A percentile compares a stretch with the other conserved stretches of the same genome.
phyloP scores from a whole-genome alignment of 2,329 filamentous ascomycete genomes.

The Sclerotinia nivalis region DNA sequence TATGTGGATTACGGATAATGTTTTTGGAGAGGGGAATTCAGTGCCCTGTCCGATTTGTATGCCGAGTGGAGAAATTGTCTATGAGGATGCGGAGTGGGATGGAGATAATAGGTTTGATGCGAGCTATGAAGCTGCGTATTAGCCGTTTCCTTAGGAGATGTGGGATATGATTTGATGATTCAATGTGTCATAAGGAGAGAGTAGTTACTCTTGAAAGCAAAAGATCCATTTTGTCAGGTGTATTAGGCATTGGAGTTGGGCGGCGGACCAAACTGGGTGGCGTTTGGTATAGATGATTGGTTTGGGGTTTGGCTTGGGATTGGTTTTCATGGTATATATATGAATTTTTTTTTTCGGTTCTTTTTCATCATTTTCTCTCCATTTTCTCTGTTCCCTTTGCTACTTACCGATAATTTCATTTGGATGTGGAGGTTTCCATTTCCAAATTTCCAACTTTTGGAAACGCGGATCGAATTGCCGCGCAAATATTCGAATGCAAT shows the following conservation, averaged over 20 bases:
- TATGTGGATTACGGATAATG: background rate
- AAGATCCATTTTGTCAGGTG: too few species aligned
- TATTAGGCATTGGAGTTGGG: background rate
- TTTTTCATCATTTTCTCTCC: background rate
- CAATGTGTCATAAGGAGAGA: background rate
- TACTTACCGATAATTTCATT: too few species aligned
- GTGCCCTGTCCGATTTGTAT: slow-evolving; percentile 16
- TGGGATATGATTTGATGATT: background rate
- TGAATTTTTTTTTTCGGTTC: background rate
- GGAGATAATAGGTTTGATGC: background rate
- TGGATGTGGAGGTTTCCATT: background rate
- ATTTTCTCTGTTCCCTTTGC: too few species aligned
- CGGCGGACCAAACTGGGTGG: background rate
- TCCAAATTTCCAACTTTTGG: background rate
- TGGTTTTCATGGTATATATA: background rate
- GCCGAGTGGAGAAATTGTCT: background rate
- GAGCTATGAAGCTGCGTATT: background rate
- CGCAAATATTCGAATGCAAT: background rate
- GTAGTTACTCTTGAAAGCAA: background rate
- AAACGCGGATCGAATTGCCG: too few species aligned
- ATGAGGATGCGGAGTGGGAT: background rate
- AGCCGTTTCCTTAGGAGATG: too few species aligned
- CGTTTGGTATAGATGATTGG: background rate
- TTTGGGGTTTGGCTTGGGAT: background rate
- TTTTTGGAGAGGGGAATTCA: background rate